A percentile compares a stretch with the other conserved stretches of the same genome.
Evolutionary conservation across 768 basidiomycete genomes (phyloP).

Genomic region (Terana coerulea): DNA sequence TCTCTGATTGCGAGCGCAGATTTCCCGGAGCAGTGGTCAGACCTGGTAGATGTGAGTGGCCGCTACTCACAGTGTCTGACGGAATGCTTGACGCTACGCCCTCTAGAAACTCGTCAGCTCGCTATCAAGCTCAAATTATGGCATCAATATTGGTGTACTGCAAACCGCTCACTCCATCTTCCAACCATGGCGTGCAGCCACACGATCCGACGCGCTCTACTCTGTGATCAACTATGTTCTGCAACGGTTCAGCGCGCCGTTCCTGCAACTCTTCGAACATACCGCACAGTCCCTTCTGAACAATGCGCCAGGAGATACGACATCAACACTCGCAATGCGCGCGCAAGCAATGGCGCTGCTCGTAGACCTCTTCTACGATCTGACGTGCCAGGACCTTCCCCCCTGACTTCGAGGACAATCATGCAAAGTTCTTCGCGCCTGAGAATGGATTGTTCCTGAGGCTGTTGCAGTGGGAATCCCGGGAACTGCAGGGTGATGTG

Average conservation of each 20-base stretch:
- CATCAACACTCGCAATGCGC: constrained; percentile 41
- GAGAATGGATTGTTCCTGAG: constrained; percentile 69
- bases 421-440: constrained; percentile 77
- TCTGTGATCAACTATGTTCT: constrained; percentile 91
- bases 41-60: constrained; percentile 83
- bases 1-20: constrained; percentile 89
- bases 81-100: not conserved
- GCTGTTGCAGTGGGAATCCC: constrained; percentile 78
- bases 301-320: constrained; percentile 29
- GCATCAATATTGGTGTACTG: constrained; percentile 84
- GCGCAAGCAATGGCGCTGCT: constrained; percentile 77
- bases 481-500: constrained; percentile 66
- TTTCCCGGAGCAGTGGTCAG: constrained; percentile 88
- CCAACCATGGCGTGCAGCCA: constrained; percentile 86
- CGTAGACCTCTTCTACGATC: constrained; percentile 87
- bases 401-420: constrained; percentile 89
- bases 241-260: constrained; percentile 75
- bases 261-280: constrained; percentile 77
- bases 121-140: constrained; percentile 77
- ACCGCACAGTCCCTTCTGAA: constrained; percentile 52
- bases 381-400: constrained; percentile 94
- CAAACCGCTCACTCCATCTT: constrained; percentile 97
- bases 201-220: constrained; percentile 83
- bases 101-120: constrained; percentile 83
- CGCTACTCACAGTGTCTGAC: not conserved